phyloP scores from a whole-genome alignment of 345 rosid genomes.

The Salix dunnii region DNA sequence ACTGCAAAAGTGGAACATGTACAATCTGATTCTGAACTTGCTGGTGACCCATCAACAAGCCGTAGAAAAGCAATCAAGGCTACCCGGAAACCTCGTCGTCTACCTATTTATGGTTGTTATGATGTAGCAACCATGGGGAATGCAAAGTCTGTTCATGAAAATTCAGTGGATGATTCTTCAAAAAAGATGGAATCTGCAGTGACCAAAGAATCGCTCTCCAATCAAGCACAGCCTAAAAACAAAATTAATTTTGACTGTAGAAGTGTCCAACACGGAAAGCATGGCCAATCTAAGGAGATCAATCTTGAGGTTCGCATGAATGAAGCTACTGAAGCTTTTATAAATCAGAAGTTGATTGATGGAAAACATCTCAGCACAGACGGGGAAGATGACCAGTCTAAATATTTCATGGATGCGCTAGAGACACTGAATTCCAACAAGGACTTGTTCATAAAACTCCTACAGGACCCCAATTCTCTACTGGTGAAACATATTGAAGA shows the following conservation, averaged over 20 bases:
- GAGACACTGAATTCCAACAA: constrained; percentile 64
- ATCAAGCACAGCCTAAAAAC: constrained; percentile 20
- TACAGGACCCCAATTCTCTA: constrained; percentile 72
- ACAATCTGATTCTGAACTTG: constrained; percentile 27
- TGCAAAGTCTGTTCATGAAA: constrained; percentile 22
- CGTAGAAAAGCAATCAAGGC: constrained; percentile 23
- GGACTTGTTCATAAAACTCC: constrained; percentile 57
- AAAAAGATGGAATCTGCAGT: constrained; percentile 10
- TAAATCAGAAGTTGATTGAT: constrained; percentile 43
- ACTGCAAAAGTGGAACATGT: constrained; percentile 28
- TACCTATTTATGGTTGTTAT: constrained; percentile 30
- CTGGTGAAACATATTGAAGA: constrained; percentile 55
- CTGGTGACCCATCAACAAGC: constrained; percentile 16
- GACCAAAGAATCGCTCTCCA: constrained; percentile 17
- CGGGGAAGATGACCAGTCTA: constrained; percentile 34
- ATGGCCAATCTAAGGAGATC: constrained; percentile 30
- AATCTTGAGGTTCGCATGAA: constrained; percentile 48
- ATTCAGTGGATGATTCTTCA: constrained; percentile 27
- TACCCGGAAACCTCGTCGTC: constrained; percentile 12
- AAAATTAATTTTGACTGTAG: constrained; percentile 18
- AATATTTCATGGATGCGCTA: constrained; percentile 68
- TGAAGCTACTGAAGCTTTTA: constrained; percentile 54
- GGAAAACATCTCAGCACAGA: constrained; percentile 19
- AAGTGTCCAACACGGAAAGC: constrained; percentile 1
- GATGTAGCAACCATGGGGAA: constrained; percentile 22